Base-by-base conservation (phyloP, 2,329 filamentous ascomycete species). In the Pyricularia sp. region DNA sequence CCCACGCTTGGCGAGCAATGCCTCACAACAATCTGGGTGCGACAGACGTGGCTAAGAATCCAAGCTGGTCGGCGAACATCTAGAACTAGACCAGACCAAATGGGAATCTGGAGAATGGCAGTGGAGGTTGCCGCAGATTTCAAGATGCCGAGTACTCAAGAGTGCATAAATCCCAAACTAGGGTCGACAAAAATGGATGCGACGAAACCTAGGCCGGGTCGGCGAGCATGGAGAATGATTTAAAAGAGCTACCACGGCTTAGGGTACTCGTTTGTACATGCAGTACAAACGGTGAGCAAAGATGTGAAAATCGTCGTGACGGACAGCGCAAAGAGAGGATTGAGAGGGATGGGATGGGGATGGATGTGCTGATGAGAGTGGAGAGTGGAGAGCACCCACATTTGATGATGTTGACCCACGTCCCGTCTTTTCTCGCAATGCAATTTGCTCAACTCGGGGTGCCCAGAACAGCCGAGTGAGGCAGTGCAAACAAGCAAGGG, bases 401-500 rank as follows among this genome's bases (percentile, higher is more conserved):
- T 20, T 50, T 50, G 17, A 50, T 50, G 42, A 50, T 50, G 42
- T 50, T n/a, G 42, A 50, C 42, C 42, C 42, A 50, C 42, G 42
- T 50, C 10, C 42, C 14, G 42, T 50, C 42, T 50, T 61, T 61
- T 61, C 25, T 23, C 23, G 58, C 14, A 26, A 12, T 61, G n/a
- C 25, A 61, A 61, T 61, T 61, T 61, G 58, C 58, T 61, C n/a
- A 61, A 23, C 58, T 23, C n/a, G 58, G n/a, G 12, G 58, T 61
- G 58, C 58, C 58, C 58, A 61, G 58, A 61, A 61, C 58, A 61
- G 23, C n/a, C 58, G 58, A 61, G 58, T 61, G 58, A 61, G 58
- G 58, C 58, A 26, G 58, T 61, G 58, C 58, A 61, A 61, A 61
- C 58, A 61, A 61, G 58, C 58, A 61, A 61, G 58, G n/a, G n/a